Percentiles rank a stretch among this genome's conserved stretches.
phyloP scores from a whole-genome alignment of 2,329 filamentous ascomycete species.

The Endoconidiophora polonica region DNA sequence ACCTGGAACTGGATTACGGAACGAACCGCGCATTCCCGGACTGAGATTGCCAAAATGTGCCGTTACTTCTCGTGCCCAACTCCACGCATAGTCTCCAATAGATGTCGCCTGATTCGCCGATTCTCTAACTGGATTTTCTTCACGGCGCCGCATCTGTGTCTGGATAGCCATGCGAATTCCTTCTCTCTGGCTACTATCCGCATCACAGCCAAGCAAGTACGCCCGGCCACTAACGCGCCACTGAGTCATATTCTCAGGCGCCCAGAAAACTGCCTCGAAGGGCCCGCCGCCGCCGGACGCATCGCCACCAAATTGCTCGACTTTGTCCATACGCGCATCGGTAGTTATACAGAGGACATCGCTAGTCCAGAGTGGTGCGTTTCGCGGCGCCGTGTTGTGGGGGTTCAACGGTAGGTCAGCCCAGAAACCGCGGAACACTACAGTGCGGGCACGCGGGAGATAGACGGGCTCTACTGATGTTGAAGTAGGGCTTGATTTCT shows the following conservation, averaged over 20 bases:
- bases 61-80: slow-evolving; percentile 63
- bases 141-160: slow-evolving; percentile 22
- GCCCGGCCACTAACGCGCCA: slow-evolving; percentile 70
- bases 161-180: background rate
- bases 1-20: slow-evolving; percentile 56
- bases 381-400: slow-evolving; percentile 54
- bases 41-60: slow-evolving; percentile 81
- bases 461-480: slow-evolving; percentile 18
- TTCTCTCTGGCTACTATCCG: slow-evolving; percentile 25
- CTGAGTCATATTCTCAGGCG: slow-evolving; percentile 51
- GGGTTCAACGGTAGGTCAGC: slow-evolving; percentile 53
- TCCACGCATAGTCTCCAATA: slow-evolving; percentile 34
- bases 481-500: slow-evolving; percentile 19
- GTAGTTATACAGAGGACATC: slow-evolving; percentile 76
- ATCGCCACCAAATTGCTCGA: slow-evolving; percentile 47
- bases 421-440: slow-evolving; percentile 78
- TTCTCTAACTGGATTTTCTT: background rate
- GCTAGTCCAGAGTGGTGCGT: slow-evolving; percentile 52
- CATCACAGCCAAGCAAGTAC: slow-evolving; percentile 57
- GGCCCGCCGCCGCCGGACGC: slow-evolving; percentile 45
- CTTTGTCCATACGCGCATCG: slow-evolving; percentile 75
- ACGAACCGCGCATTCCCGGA: slow-evolving; percentile 62
- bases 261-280: slow-evolving; percentile 79
- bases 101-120: background rate
- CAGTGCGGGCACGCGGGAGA: slow-evolving; percentile 51